Conservation (phyloP, 1,139 yeast species). For the Scheffersomyces quercinus region DNA sequence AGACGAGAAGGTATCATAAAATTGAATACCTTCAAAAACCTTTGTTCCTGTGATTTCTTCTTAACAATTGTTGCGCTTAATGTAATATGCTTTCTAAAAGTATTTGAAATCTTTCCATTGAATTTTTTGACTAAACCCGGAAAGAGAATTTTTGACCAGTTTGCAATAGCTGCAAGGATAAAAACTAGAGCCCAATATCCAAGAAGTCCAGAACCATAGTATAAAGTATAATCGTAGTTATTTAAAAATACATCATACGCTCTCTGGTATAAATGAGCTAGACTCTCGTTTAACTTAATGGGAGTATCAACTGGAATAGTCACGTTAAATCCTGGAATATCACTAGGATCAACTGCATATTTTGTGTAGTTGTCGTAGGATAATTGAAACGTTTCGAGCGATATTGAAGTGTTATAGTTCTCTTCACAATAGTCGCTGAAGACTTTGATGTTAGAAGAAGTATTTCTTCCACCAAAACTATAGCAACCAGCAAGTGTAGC, state of each 20-base stretch:
- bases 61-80: constrained; percentile 31
- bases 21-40: constrained; percentile 19
- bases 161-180: background rate
- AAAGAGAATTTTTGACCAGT: constrained; percentile 22
- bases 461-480: constrained; percentile 2
- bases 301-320: constrained; percentile 23
- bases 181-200: background rate
- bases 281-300: constrained; percentile 16
- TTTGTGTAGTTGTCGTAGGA: constrained; percentile 18
- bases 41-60: constrained; percentile 24
- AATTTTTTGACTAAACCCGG: constrained; percentile 24
- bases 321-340: constrained; percentile 23
- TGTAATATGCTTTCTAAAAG: constrained; percentile 29
- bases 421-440: constrained; percentile 10
- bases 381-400: constrained; percentile 15
- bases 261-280: constrained; percentile 13
- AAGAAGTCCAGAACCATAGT: constrained; percentile 43
- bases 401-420: constrained; percentile 11
- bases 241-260: constrained; percentile 32
- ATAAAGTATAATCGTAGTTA: constrained; percentile 39
- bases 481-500: constrained; percentile 16
- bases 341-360: constrained; percentile 18
- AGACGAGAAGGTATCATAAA: constrained; percentile 7
- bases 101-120: constrained; percentile 24
- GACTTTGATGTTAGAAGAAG: background rate